Evolutionary conservation across 1,284 basidiomycete species (phyloP).

Genomic region (Pseudozyma hubeiensis): DNA sequence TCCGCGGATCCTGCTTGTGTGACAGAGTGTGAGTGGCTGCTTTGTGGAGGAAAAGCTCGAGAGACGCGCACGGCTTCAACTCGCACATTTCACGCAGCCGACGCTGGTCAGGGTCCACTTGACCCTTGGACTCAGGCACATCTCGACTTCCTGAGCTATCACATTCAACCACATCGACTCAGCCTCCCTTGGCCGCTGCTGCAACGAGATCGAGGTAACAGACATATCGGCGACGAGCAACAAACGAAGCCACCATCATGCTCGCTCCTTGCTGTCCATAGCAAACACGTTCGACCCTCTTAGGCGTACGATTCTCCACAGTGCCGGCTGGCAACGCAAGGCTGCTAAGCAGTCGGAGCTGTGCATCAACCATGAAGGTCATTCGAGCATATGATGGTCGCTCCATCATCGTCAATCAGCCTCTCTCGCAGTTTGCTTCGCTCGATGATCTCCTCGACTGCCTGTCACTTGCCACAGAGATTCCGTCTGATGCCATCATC

Average conservation of each 20-base stretch:
- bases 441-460: slow-evolving; percentile 65
- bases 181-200: too few species aligned
- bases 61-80: background rate
- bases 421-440: slow-evolving; percentile 56
- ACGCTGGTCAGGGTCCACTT: slow-evolving; percentile 1
- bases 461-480: slow-evolving; percentile 64
- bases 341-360: background rate
- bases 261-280: background rate
- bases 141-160: background rate
- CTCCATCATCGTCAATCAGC: slow-evolving; percentile 59
- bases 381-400: slow-evolving; percentile 63
- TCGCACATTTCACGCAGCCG: background rate
- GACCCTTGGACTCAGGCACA: background rate
- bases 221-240: too few species aligned
- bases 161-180: background rate
- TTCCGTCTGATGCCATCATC: slow-evolving; percentile 62
- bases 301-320: background rate
- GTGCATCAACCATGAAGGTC: slow-evolving; percentile 50
- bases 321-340: background rate
- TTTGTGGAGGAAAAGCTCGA: too few species aligned
- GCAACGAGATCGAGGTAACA: too few species aligned
- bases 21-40: too few species aligned
- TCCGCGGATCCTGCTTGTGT: background rate
- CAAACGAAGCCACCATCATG: too few species aligned
- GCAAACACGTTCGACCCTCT: background rate